Base-by-base conservation (phyloP, 2,329 filamentous ascomycete genomes). In the Fonsecaea multimorphosa region DNA sequence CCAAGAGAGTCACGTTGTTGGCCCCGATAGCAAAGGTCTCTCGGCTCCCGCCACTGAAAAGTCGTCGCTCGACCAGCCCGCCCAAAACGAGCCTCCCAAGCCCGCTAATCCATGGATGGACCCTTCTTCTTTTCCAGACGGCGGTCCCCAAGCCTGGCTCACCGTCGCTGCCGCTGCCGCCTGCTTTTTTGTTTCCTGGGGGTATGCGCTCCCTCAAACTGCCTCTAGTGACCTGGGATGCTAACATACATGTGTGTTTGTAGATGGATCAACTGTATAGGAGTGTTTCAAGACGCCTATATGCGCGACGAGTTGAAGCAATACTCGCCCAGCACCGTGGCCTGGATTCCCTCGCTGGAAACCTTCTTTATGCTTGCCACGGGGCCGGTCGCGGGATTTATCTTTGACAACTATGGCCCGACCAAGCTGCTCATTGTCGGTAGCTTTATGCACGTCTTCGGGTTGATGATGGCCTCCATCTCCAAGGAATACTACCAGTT, bases 361-460 rank as follows among this genome's bases (percentile, higher is more conserved):
- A 66, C 64, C 4, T 70, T 65, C 67, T 73, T 69, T 62, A 70
- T 72, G 69, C 74, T 78, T 52, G 71, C 76, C n/a, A 72, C 83
- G 68, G 87, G 88, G 0, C 86, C 87, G 0, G 71, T 91, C 7
- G 82, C 88, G n/a, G 89, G 89, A 1, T 85, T 84, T 46, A 54
- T 89, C 0, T 90, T 84, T 70, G 89, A 91, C 71, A 84, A 80
- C 63, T 85, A 86, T 63, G 89, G 89, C 0, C 86, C 88, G 0
- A 81, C 83, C 31, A 82, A 78, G 54, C 76, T 91, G 1, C 73
- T 86, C 0, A 49, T 84, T 0, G 72, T 77, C 32, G 85, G 85
- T 22, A 81, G 80, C 2, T 77, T 86, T 61, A 72, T 87, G 61
- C 84, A 87, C 65, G 82, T 86, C 60, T 84, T 87, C 61, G 84